A percentile compares a stretch with the other conserved stretches of the same genome.
phyloP scores from a whole-genome alignment of 257 asterid species.

The Solanum dulcamara region DNA sequence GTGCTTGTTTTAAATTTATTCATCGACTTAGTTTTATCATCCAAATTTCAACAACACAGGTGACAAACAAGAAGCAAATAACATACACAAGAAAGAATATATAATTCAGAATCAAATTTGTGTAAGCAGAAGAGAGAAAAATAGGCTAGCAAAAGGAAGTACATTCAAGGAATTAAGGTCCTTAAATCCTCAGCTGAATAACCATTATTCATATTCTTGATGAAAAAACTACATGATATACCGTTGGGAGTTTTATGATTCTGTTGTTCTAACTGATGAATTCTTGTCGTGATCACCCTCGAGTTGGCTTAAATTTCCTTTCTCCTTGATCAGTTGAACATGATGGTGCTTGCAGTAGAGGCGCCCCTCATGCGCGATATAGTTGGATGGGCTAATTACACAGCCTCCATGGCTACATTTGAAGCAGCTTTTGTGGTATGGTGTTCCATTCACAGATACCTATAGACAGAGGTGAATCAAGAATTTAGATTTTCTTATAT shows the following conservation, averaged over 20 bases:
- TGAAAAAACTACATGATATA: neutral
- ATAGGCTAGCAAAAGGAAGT: neutral
- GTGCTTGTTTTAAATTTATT: neutral
- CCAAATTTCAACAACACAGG: neutral
- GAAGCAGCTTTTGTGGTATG: slow-evolving; percentile 91
- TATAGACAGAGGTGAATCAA: slow-evolving; percentile 5
- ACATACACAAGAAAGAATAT: neutral
- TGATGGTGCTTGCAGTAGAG: slow-evolving; percentile 98
- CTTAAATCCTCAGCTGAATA: neutral
- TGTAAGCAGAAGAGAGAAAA: neutral
- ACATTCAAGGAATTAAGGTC: neutral
- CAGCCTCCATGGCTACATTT: slow-evolving; percentile 92
- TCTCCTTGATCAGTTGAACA: slow-evolving; percentile 89
- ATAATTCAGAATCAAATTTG: neutral
- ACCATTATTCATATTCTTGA: neutral
- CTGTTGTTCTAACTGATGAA: slow-evolving; percentile 10
- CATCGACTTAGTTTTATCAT: neutral
- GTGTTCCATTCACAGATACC: slow-evolving; percentile 81
- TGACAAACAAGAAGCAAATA: neutral
- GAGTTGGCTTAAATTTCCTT: slow-evolving; percentile 93
- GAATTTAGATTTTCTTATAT: neutral
- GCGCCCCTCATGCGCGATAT: slow-evolving; percentile 84
- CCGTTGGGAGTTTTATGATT: neutral
- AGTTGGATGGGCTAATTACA: slow-evolving; percentile 80
- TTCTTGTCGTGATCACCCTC: slow-evolving; percentile 58